Conservation (phyloP, 2,329 filamentous ascomycete genomes). For the Fusarium subtropicale region DNA sequence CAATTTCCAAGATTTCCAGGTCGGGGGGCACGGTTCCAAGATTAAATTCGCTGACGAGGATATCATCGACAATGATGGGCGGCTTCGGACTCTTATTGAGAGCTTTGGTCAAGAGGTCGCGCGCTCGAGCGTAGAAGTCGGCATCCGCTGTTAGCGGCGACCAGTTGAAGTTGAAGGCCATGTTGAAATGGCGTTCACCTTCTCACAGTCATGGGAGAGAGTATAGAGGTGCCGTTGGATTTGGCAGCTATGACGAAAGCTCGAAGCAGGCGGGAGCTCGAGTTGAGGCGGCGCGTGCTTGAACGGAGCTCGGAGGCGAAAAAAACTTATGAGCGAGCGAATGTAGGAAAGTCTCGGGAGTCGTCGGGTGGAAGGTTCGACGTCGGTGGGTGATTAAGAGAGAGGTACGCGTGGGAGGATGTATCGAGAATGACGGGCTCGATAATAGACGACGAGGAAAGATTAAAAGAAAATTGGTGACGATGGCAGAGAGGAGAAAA, state of each 20-base stretch:
- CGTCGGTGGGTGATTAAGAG: constrained; percentile 10
- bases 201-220: constrained; percentile 52
- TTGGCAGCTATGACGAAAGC: constrained; percentile 38
- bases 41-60: constrained; percentile 97
- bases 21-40: constrained; percentile 94
- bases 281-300: constrained; percentile 34
- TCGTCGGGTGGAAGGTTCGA: constrained; percentile 24
- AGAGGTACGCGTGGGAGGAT: not conserved
- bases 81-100: constrained; percentile 98
- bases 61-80: constrained; percentile 99
- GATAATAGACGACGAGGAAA: constrained; percentile 10
- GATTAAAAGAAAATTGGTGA: constrained; percentile 18
- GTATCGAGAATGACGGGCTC: constrained; percentile 9
- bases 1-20: constrained; percentile 96
- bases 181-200: constrained; percentile 66
- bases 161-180: constrained; percentile 99
- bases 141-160: constrained; percentile 97
- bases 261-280: constrained; percentile 24
- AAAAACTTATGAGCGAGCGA: constrained; percentile 27
- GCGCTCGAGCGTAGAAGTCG: constrained; percentile 87
- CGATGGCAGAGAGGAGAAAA: constrained; percentile 27
- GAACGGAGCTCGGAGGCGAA: constrained; percentile 22
- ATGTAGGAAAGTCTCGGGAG: constrained; percentile 20
- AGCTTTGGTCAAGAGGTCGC: constrained; percentile 92
- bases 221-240: constrained; percentile 40